Base-by-base conservation (phyloP, 148 eudicot species). In the Rhododendron molle region DNA sequence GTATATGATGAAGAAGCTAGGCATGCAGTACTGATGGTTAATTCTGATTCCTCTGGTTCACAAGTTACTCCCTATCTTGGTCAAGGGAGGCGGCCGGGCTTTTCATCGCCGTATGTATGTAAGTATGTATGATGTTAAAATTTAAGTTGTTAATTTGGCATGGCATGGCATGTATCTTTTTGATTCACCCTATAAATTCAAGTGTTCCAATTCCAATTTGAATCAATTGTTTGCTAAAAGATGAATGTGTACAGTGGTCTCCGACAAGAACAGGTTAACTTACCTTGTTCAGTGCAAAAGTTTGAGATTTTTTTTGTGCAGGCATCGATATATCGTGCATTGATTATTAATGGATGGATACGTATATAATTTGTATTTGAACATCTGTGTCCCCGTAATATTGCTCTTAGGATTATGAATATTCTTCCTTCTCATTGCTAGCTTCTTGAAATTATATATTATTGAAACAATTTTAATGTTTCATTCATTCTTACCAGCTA, bases 131-230 rank as follows among this genome's bases (percentile, higher is more conserved):
- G 83, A 15, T 87, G 40, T 26, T 26, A 84, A 60, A 38, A 3
- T 3, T 36, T 36, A 90, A 86, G 76, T 83, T 88, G 76, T 86
- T 88, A 36, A 36, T 36, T 36, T 36, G 38, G 38, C 38, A 36
- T 71, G 89, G 91, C 78, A 36, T 78, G 89, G 90, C 72, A 40
- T 82, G 36, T 89, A 86, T 83, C 76, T 74, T 82, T 84, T 32
- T 23, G 44, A 1, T 43, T 38, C 78, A 32, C 76, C 72, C 49
- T 80, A 34, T 34, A 34, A 34, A 76, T 81, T 77, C 83, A 72
- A 83, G 50, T 85, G 80, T 34, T 82, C 91, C 85, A 34, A 34
- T 34, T 34, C 36, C 36, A 34, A 34, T 34, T 18, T 62, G 82
- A 34, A 34, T 34, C 2, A 91, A n/a, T 26, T 62, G 26, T 30